phyloP scores from a whole-genome alignment of 495 filamentous ascomycete species.

The Xylaria curta region DNA sequence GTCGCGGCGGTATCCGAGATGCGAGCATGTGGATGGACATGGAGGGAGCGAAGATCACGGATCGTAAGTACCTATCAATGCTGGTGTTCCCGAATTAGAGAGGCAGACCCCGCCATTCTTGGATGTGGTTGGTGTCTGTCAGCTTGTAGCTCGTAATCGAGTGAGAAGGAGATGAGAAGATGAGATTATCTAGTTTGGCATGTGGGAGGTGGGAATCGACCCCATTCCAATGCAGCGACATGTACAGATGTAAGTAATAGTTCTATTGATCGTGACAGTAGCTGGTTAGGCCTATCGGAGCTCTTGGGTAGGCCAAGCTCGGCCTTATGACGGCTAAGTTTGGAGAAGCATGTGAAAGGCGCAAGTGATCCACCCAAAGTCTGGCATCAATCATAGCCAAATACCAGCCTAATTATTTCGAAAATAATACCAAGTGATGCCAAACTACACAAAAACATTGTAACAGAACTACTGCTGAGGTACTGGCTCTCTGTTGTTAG shows the following conservation, averaged over 20 bases:
- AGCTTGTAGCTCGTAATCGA: background rate
- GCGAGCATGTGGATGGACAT: slow-evolving; percentile 1
- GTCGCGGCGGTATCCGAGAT: slow-evolving; percentile 23
- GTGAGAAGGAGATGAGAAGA: background rate
- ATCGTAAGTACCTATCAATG: background rate
- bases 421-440: background rate
- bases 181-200: background rate
- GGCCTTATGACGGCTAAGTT: background rate
- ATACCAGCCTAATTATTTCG: background rate
- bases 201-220: background rate
- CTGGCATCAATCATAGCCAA: background rate
- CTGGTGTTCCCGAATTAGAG: background rate
- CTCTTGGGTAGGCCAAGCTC: background rate
- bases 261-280: background rate
- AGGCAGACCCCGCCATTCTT: slow-evolving; percentile 22
- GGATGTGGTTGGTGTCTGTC: background rate
- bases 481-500: background rate
- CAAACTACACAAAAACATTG: background rate
- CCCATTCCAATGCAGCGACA: background rate
- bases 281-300: background rate
- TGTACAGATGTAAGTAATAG: background rate
- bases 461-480: background rate
- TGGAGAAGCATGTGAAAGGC: slow-evolving; percentile 25
- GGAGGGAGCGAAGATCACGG: background rate
- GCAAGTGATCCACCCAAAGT: slow-evolving; percentile 11